Evolutionary conservation across 108 stramenopile genomes (phyloP), one percentile per base, ranked within the genome.

Genomic region (Asterionellopsis glacialis): DNA sequence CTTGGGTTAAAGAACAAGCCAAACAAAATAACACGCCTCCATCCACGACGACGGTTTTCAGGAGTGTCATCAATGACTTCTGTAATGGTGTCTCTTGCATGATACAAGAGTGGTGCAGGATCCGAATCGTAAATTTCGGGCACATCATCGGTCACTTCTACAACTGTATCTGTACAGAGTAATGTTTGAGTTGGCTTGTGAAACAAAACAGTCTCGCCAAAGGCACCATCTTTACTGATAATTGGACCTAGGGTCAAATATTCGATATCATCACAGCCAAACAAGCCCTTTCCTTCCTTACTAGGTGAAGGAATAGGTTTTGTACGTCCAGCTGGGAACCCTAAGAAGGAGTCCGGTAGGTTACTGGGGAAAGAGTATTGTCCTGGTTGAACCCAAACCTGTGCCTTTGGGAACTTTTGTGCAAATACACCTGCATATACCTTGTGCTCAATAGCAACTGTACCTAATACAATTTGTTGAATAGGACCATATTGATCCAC

Each of bases 391-490:
- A 87, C 59, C 88, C 90, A 96, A 0, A 97, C 94, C 2, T 67
- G 44, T 10, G 94, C 92, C 22, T 67, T 48, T 15, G 75, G 59
- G 48, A 95, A 97, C 53, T 90, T 93, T 63, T 91, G 93, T 1
- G 94, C 85, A 58, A 96, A 85, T 16, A 91, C 92, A 2, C 94
- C 95, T 9, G 87, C 83, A 61, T 91, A 94, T 6, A 80, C 87
- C 76, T 97, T 97, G 84, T 97, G 96, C 59, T 97, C 96, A 53
- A 96, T 57, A 16, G 94, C 96, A 44, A 94, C 84, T 42, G 88
- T 87, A 24, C 90, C 94, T 49, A 97, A 65, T 4, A 94, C 93
- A 66, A 97, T 85, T 58, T 95, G 90, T 53, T 69, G 74, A n/a
- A 96, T 77, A 9, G 85, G 82, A 13, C 95, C 95, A 61, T 94